Evolutionary conservation across 148 eudicot species (phyloP), one percentile per base, ranked within the genome.

Genomic region (Arbutus unedo): DNA sequence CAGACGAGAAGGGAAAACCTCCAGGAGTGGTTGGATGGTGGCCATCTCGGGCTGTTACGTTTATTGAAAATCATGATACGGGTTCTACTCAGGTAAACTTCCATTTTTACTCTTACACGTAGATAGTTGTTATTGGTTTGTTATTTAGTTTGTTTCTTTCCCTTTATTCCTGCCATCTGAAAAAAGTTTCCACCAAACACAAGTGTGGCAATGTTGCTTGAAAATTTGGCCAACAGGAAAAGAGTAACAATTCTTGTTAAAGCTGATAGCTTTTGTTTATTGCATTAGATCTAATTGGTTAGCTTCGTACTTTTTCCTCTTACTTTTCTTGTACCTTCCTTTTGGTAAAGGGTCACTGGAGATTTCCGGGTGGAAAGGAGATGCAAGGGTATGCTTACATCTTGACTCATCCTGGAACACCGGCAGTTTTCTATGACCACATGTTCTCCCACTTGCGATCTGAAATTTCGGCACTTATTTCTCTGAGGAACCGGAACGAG

Each of bases 21-120:
- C 99, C 99, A n/a, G 99, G 99, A 38, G 99, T 94, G 74, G 84
- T 97, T 77, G 99, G 99, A 51, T 97, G 99, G 99, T 97, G 99
- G 99, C 98, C 99, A 10, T 97, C 99, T 54, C 94, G 99, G 64
- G 99, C 98, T 79, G 91, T 97, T 77, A 97, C 99, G 79, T 97
- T 97, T 76, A 94, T 97, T 82, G 99, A 97, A 86, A 97, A 97
- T 89, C 99, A 97, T 83, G 99, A 97, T 87, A 97, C 99, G 75
- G 99, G 99, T 80, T 97, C 99, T 72, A 97, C 99, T 67, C 99
- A 97, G 99, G 99, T 97, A 82, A 1, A 55, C 41, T 77, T 44
- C 59, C 10, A 18, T 21, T 78, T 57, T 78, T 57, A 18, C 41
- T 44, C 68, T 59, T 45, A 3, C 45, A 18, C 8, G 48, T 14